phyloP scores from a whole-genome alignment of 257 asterid species.

The Penstemon newberryi region DNA sequence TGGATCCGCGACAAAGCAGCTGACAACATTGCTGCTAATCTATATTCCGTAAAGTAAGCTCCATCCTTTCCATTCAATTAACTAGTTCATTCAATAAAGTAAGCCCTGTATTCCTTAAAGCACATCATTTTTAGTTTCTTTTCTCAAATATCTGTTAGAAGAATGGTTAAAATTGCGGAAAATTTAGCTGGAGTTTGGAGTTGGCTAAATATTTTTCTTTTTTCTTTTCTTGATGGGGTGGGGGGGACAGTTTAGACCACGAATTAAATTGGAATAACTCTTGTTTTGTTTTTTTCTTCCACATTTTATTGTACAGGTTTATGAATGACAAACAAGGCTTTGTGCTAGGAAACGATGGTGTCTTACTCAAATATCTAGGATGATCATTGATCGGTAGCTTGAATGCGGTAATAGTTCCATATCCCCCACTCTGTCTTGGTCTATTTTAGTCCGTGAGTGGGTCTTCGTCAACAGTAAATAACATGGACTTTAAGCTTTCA shows the following conservation, averaged over 20 bases:
- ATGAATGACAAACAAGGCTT: slow-evolving; percentile 80
- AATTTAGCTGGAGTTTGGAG: too few relatives aligned
- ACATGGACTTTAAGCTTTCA: too few relatives aligned
- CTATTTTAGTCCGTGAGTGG: not conserved
- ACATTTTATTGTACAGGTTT: slow-evolving; percentile 56
- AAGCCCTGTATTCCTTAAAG: too few relatives aligned
- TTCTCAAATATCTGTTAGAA: too few relatives aligned
- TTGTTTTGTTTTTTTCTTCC: too few relatives aligned
- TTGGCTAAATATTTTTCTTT: too few relatives aligned
- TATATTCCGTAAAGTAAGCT: slow-evolving; percentile 90
- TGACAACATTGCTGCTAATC: slow-evolving; percentile 96
- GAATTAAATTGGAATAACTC: too few relatives aligned
- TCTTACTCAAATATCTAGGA: slow-evolving; percentile 88
- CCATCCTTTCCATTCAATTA: not conserved
- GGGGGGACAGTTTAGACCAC: too few relatives aligned
- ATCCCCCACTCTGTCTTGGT: too few relatives aligned
- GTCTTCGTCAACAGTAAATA: not conserved
- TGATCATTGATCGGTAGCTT: slow-evolving; percentile 29
- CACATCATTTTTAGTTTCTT: too few relatives aligned
- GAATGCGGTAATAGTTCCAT: slow-evolving; percentile 13
- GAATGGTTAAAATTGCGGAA: too few relatives aligned
- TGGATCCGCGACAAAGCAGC: slow-evolving; percentile 96
- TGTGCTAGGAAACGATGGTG: slow-evolving; percentile 94
- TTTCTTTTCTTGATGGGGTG: too few relatives aligned
- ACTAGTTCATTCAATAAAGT: not conserved